Evolutionary conservation across 2,329 filamentous ascomycete genomes (phyloP).

Genomic region (Epichloe glyceriae): DNA sequence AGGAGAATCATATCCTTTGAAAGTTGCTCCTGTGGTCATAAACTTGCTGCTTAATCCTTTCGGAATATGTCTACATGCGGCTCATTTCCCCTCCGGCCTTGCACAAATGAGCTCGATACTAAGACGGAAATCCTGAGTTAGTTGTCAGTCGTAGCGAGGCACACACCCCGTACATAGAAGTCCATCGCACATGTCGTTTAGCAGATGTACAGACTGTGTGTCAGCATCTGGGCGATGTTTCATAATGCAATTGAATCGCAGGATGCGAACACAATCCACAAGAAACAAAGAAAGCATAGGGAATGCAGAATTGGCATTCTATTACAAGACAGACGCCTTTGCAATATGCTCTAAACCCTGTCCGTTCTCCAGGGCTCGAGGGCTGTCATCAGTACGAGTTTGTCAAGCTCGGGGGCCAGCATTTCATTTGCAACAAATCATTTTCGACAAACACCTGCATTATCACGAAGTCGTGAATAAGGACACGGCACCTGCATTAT

Average conservation of each 20-base stretch:
- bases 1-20: too few species aligned
- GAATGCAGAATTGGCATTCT: background rate
- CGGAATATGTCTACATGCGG: background rate
- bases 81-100: background rate
- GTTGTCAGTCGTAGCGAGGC: background rate
- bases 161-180: background rate
- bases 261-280: background rate
- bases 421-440: too few species aligned
- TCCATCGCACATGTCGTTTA: background rate
- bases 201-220: background rate
- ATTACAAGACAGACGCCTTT: background rate
- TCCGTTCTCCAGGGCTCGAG: too few species aligned
- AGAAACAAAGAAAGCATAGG: background rate
- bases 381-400: too few species aligned
- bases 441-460: background rate
- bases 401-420: too few species aligned
- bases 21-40: background rate
- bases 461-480: background rate
- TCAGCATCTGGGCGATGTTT: background rate
- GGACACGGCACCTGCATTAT: background rate
- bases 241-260: background rate
- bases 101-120: background rate
- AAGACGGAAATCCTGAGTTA: background rate
- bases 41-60: background rate
- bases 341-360: too few species aligned